Conservation (phyloP, 2,329 filamentous ascomycete species). For the Alternaria dauci region DNA sequence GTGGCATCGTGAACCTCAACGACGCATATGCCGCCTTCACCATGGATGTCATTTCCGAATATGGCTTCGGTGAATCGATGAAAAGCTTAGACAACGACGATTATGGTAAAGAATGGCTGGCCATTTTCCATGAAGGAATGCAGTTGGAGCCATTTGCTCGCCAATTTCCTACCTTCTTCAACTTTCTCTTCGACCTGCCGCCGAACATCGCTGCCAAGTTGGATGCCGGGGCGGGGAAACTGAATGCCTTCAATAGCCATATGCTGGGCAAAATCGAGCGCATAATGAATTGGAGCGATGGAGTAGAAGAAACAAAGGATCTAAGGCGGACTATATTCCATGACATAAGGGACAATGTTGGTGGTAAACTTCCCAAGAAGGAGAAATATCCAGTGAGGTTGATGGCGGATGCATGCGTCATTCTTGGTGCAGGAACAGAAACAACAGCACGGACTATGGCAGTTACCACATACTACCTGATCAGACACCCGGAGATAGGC, state of each 20-base stretch:
- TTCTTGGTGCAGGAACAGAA: constrained; percentile 45
- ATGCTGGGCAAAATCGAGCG: background rate
- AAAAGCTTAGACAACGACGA: background rate
- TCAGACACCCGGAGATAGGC: background rate
- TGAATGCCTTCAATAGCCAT: background rate
- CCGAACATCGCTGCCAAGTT: background rate
- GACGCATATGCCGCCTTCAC: constrained; percentile 22
- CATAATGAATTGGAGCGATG: background rate
- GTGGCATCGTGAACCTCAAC: constrained; percentile 12
- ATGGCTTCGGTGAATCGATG: constrained; percentile 17
- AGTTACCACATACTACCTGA: background rate
- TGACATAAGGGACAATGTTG: background rate
- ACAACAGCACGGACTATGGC: constrained; percentile 37
- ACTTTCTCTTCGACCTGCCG: background rate
- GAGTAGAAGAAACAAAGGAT: background rate
- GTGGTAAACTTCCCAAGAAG: constrained; percentile 10
- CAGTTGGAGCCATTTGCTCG: background rate
- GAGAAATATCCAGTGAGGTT: constrained; percentile 31
- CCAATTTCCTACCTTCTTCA: background rate
- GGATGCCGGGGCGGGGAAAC: background rate
- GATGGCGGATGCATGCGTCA: constrained; percentile 38
- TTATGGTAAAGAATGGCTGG: constrained; percentile 12
- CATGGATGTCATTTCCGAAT: constrained; percentile 25
- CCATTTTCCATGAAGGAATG: background rate
- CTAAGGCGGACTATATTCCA: background rate